phyloP scores from a whole-genome alignment of 306 rosid genomes.

The Geum urbanum region DNA sequence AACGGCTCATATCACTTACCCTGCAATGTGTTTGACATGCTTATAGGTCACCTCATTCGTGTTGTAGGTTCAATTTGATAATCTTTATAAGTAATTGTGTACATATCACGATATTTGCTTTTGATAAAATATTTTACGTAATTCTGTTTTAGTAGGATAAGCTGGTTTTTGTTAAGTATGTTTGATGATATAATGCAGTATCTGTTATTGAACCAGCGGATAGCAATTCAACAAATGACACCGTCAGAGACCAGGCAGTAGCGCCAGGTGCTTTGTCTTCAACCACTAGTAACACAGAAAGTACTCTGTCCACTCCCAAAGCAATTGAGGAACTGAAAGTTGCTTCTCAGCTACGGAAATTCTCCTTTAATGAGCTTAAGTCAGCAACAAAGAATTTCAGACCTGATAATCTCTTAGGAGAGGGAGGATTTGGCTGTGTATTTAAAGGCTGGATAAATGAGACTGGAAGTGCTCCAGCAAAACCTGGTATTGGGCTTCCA shows the following conservation, averaged over 20 bases:
- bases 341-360: slow-evolving; percentile 41
- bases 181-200: slow-evolving; percentile 1
- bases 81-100: neutral
- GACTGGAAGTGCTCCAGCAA: slow-evolving; percentile 30
- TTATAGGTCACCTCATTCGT: neutral
- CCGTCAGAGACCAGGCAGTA: slow-evolving; percentile 21
- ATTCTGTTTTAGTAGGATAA: neutral
- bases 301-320: slow-evolving; percentile 33
- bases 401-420: slow-evolving; percentile 41
- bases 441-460: slow-evolving; percentile 52
- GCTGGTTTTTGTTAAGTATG: slow-evolving; percentile 11
- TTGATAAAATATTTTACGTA: neutral
- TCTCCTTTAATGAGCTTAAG: slow-evolving; percentile 42
- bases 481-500: slow-evolving; percentile 36
- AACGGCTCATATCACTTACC: neutral
- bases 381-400: slow-evolving; percentile 44
- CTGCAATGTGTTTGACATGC: neutral
- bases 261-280: slow-evolving; percentile 31
- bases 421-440: slow-evolving; percentile 60
- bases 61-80: neutral
- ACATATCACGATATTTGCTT: neutral
- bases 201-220: slow-evolving; percentile 26
- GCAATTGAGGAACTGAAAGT: slow-evolving; percentile 34
- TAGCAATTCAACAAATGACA: slow-evolving; percentile 27
- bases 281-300: slow-evolving; percentile 29